These are phyloP conservation scores for Tausonia pullulans DNA, from an alignment of 1,284 basidiomycete species.

Conservation along the genomic window DNA sequence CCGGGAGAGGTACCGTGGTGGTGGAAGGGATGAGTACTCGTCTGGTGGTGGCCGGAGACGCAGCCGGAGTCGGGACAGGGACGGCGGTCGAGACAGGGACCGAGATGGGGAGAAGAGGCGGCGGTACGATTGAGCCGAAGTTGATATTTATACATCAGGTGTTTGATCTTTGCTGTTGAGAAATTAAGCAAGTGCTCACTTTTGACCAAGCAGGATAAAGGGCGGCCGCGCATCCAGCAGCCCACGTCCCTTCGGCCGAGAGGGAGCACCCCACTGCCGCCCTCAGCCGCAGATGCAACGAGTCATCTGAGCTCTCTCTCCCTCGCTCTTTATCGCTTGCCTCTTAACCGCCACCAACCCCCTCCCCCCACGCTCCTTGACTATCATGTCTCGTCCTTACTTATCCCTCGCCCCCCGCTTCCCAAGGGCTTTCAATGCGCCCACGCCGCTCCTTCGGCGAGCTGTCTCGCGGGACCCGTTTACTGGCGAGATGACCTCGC, in stretches of 20 bases:
- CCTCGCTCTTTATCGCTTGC: too few relatives aligned
- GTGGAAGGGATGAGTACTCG: background rate
- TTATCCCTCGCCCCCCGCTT: too few relatives aligned
- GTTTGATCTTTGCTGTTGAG: background rate
- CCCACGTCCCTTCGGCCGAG: background rate
- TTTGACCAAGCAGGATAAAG: background rate
- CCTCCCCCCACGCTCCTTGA: too few relatives aligned
- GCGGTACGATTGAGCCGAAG: background rate
- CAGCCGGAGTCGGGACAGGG: background rate
- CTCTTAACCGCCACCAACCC: too few relatives aligned
- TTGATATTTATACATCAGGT: background rate
- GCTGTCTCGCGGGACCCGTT: slow-evolving; percentile 13
- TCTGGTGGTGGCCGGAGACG: background rate
- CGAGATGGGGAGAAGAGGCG: background rate
- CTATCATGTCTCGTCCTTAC: too few relatives aligned
- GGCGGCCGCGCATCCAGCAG: background rate
- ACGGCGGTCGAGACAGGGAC: background rate
- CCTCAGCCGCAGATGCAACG: too few relatives aligned
- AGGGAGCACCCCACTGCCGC: too few relatives aligned
- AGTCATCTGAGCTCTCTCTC: too few relatives aligned
- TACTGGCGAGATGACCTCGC: slow-evolving; percentile 12
- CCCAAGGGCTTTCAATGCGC: too few relatives aligned
- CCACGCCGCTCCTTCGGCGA: too few relatives aligned
- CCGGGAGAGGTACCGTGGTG: background rate
- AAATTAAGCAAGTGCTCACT: background rate